phyloP scores from a whole-genome alignment of 202 grass and related monocot species.

The Schoenoplectus triqueter region DNA sequence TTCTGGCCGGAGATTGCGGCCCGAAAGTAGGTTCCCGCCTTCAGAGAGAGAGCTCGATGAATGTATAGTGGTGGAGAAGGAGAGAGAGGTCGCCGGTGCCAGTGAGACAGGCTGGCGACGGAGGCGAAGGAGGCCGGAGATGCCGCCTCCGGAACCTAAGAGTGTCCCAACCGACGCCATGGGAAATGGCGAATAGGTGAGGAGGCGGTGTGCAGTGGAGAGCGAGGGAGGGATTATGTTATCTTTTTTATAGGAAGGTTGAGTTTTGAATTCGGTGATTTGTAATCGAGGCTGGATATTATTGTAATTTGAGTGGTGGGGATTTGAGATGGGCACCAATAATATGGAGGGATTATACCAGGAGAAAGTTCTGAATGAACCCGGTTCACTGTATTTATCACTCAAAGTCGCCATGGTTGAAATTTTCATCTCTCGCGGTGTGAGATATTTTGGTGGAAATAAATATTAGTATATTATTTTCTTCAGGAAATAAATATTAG shows the following conservation, averaged over 20 bases:
- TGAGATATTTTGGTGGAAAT: too few species aligned
- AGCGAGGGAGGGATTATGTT: constrained; percentile 4
- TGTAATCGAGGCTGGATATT: constrained; percentile 16
- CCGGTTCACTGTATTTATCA: not conserved
- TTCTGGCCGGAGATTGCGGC: constrained; percentile 70
- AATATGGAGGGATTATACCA: constrained; percentile 5
- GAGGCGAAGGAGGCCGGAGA: constrained; percentile 57
- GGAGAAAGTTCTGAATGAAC: not conserved
- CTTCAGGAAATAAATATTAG: too few species aligned
- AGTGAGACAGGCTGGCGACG: constrained; percentile 35
- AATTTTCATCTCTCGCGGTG: too few species aligned
- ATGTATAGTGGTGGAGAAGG: constrained; percentile 7
- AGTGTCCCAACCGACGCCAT: constrained; percentile 66
- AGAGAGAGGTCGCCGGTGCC: constrained; percentile 16
- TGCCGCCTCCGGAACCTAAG: constrained; percentile 52
- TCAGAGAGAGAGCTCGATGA: constrained; percentile 44
- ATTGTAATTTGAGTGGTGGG: constrained; percentile 58
- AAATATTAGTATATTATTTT: too few species aligned
- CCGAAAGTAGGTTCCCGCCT: constrained; percentile 67
- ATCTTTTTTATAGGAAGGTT: not conserved
- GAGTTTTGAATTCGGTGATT: not conserved
- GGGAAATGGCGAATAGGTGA: not conserved
- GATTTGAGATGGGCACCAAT: constrained; percentile 23
- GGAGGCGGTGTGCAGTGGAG: not conserved
- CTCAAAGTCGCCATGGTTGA: too few species aligned